phyloP scores from a whole-genome alignment of 2,329 filamentous ascomycete genomes.

The Stagonosporopsis vannaccii region DNA sequence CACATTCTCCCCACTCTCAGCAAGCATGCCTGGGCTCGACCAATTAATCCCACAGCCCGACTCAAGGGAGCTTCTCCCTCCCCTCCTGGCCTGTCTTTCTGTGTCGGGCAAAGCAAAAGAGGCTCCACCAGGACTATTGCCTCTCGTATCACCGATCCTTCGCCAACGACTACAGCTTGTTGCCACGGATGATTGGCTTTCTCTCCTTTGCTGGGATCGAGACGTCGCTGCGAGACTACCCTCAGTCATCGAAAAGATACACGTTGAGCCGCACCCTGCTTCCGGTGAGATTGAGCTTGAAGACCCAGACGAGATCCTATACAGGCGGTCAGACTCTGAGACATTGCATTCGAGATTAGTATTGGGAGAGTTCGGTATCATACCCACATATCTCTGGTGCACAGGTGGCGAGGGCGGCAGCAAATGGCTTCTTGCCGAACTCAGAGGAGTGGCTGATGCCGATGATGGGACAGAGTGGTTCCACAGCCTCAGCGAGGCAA shows the following conservation, averaged over 20 bases:
- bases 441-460: conserved; percentile 64
- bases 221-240: conserved; percentile 65
- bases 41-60: conserved; percentile 63
- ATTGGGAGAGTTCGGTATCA: conserved; percentile 67
- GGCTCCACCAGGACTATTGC: conserved; percentile 67
- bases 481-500: conserved; percentile 66
- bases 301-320: conserved; percentile 68
- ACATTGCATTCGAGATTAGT: conserved; percentile 74
- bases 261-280: conserved; percentile 79
- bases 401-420: conserved; percentile 68
- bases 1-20: conserved; percentile 1
- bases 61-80: conserved; percentile 64
- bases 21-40: conserved; percentile 54
- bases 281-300: conserved; percentile 82
- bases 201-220: conserved; percentile 73
- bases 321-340: conserved; percentile 75
- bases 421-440: conserved; percentile 77
- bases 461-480: conserved; percentile 67
- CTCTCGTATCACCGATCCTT: conserved; percentile 68
- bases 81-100: conserved; percentile 69
- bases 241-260: conserved; percentile 67
- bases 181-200: conserved; percentile 72
- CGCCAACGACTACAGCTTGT: conserved; percentile 70
- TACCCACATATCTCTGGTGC: conserved; percentile 74
- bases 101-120: conserved; percentile 65